These are phyloP conservation scores for Hortiboletus campestris DNA, from an alignment of 768 basidiomycete genomes.

Conservation along the genomic window DNA sequence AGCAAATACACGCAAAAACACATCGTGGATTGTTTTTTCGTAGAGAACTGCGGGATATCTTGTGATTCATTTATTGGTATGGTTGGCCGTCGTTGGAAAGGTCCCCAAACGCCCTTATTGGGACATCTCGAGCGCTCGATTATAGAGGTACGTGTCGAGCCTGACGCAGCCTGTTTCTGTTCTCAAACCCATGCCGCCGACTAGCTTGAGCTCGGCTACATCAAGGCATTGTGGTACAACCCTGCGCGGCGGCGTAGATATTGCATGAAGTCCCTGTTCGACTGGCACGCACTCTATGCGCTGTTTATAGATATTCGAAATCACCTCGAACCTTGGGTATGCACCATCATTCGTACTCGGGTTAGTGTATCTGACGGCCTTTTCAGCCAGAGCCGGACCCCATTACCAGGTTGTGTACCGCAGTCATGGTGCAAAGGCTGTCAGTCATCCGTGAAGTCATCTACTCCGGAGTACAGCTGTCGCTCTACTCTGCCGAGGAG, in stretches of 20 bases:
- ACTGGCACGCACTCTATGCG: constrained; percentile 68
- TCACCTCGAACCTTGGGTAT: constrained; percentile 19
- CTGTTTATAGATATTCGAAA: constrained; percentile 30
- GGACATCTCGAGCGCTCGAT: constrained; percentile 40
- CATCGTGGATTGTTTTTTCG: constrained; percentile 62
- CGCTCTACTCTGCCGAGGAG: constrained; percentile 68
- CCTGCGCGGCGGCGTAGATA: constrained; percentile 64
- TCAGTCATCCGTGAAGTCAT: constrained; percentile 63
- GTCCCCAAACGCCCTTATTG: constrained; percentile 37
- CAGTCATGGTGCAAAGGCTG: constrained; percentile 58
- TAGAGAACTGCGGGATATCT: constrained; percentile 56
- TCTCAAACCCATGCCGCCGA: background rate
- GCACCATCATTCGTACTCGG: background rate
- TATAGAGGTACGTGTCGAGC: constrained; percentile 29
- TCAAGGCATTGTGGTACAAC: constrained; percentile 66
- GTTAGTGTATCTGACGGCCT: constrained; percentile 1
- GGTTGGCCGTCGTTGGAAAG: constrained; percentile 40
- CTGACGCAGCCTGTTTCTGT: background rate
- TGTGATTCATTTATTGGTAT: constrained; percentile 46
- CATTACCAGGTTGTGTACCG: constrained; percentile 18
- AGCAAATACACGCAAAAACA: constrained; percentile 50
- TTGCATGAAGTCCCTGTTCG: constrained; percentile 58
- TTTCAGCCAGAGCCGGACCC: constrained; percentile 31
- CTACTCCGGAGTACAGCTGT: constrained; percentile 73
- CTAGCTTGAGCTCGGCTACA: constrained; percentile 58